A percentile compares a stretch with the other conserved stretches of the same genome.
Conservation (phyloP, 1,284 basidiomycete species). For the Cryptococcus sp. region DNA sequence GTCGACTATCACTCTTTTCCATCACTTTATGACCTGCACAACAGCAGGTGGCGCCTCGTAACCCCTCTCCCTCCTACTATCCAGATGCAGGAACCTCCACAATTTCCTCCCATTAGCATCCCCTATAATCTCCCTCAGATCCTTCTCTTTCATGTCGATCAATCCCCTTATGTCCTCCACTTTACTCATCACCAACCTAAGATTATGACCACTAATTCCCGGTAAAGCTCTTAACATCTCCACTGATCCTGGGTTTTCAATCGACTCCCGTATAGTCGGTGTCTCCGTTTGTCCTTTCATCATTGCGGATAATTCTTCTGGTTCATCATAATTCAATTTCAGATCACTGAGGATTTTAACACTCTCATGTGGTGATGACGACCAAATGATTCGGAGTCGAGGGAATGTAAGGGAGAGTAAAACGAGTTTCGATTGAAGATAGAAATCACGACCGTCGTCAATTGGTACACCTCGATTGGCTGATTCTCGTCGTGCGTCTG, state of each 20-base stretch:
- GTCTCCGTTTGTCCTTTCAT: slow-evolving; percentile 60
- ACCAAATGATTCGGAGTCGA: slow-evolving; percentile 91
- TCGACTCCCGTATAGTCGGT: slow-evolving; percentile 6
- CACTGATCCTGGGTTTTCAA: slow-evolving; percentile 40
- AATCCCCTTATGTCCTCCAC: slow-evolving; percentile 72
- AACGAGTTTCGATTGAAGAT: slow-evolving; percentile 83
- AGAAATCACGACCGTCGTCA: slow-evolving; percentile 44
- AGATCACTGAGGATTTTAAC: slow-evolving; percentile 90
- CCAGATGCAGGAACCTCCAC: slow-evolving; percentile 74
- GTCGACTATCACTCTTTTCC: too few species aligned
- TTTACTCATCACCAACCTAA: slow-evolving; percentile 75
- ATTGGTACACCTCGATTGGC: slow-evolving; percentile 53
- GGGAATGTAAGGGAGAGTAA: slow-evolving; percentile 86
- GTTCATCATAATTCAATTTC: slow-evolving; percentile 77
- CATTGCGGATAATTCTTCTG: slow-evolving; percentile 70
- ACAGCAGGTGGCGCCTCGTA: neutral
- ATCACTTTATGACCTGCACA: too few species aligned
- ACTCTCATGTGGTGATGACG: slow-evolving; percentile 87
- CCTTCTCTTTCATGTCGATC: slow-evolving; percentile 60
- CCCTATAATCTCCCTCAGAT: slow-evolving; percentile 73
- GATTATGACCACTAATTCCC: slow-evolving; percentile 78
- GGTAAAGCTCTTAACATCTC: slow-evolving; percentile 51
- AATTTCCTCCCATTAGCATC: slow-evolving; percentile 73
- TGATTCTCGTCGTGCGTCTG: slow-evolving; percentile 53
- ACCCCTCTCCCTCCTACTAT: slow-evolving; percentile 29